These are phyloP conservation scores for Pleurotus eryngii DNA, from an alignment of 768 basidiomycete genomes.

Conservation along the genomic window DNA sequence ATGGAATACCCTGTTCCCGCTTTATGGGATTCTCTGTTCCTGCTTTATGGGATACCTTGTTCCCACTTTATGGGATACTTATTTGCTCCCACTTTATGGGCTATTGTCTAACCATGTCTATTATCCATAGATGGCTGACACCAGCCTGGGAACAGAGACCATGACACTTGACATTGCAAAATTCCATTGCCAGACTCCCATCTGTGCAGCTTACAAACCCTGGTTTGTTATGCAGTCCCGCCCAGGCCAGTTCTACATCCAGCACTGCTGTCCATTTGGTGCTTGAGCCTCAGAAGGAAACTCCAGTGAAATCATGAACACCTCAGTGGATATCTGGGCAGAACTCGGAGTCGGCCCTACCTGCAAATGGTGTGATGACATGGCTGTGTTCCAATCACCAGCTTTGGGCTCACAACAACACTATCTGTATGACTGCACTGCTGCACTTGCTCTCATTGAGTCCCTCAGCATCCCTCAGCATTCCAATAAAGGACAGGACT, in stretches of 20 bases:
- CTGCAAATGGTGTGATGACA: conserved; percentile 28
- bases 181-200: conserved; percentile 10
- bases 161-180: no score
- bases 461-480: conserved; percentile 1
- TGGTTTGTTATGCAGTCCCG: conserved; percentile 12
- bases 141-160: no score
- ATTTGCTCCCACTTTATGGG: no score
- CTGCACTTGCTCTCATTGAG: conserved; percentile 9
- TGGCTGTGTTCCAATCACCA: conserved; percentile 18
- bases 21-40: no score
- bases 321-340: no score
- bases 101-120: no score
- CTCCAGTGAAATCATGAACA: conserved; percentile 10
- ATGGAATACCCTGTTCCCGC: no score
- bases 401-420: conserved; percentile 9
- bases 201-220: conserved; percentile 22
- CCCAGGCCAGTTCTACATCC: conserved; percentile 17
- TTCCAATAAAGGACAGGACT: conserved; percentile 16
- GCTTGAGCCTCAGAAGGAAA: conserved; percentile 16
- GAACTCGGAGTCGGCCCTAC: neutral
- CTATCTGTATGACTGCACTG: conserved; percentile 11
- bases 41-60: no score
- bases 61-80: no score
- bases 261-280: conserved; percentile 23
- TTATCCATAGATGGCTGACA: no score